Conservation (phyloP, 2,329 filamentous ascomycete species). For the Colletotrichum trifolii region DNA sequence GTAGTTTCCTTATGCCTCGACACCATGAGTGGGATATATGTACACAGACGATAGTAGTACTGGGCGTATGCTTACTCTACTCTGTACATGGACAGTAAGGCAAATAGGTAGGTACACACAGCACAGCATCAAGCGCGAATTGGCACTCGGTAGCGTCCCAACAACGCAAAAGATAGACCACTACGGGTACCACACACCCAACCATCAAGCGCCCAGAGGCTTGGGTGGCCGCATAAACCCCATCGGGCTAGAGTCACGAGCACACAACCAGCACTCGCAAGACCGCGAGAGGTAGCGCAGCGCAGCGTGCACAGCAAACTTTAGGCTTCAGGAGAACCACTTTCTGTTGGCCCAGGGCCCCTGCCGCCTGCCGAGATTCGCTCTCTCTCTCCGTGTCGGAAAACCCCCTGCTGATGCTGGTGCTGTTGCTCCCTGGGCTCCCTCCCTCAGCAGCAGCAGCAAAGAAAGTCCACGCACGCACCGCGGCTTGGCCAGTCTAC, state of each 20-base stretch:
- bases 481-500: not conserved
- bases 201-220: conserved; percentile 21
- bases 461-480: not conserved
- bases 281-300: too few relatives aligned
- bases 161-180: not conserved
- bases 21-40: too few relatives aligned
- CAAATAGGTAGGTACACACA: too few relatives aligned
- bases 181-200: too few relatives aligned
- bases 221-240: conserved; percentile 27
- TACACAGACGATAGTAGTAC: too few relatives aligned
- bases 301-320: conserved; percentile 3
- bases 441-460: conserved; percentile 9
- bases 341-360: not conserved
- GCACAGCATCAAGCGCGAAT: not conserved
- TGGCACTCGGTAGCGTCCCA: not conserved
- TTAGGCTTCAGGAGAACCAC: conserved; percentile 14
- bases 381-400: not conserved
- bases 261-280: not conserved
- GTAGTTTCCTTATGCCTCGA: too few relatives aligned
- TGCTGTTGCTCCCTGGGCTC: conserved; percentile 3
- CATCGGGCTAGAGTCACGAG: conserved; percentile 36
- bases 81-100: too few relatives aligned
- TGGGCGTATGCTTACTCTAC: too few relatives aligned
- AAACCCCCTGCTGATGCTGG: too few relatives aligned
- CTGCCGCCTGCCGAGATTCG: not conserved